These are phyloP conservation scores for Trichoderma sp. DNA, from an alignment of 2,329 filamentous ascomycete species.

Conservation along the genomic window DNA sequence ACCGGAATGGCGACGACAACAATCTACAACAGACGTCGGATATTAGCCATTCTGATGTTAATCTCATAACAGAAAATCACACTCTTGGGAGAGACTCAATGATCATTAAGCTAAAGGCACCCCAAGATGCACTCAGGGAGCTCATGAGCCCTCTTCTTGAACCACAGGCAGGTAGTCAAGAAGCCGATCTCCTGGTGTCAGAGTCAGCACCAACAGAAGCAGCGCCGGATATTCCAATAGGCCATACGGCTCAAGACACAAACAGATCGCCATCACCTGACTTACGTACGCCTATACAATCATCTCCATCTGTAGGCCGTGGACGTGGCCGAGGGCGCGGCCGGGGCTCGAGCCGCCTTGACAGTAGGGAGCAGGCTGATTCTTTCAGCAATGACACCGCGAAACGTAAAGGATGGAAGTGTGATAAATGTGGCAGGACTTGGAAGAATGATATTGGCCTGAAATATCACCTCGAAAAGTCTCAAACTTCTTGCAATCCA, in stretches of 20 bases:
- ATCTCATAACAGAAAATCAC: background rate
- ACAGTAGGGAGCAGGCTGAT: conserved; percentile 13
- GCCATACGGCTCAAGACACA: background rate
- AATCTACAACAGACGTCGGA: background rate
- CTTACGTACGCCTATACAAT: background rate
- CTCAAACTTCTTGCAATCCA: conserved; percentile 53
- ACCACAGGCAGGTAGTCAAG: background rate
- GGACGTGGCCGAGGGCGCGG: conserved; percentile 20
- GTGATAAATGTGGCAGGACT: conserved; percentile 50
- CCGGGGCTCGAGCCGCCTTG: background rate
- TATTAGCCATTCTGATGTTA: background rate
- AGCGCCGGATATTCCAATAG: background rate
- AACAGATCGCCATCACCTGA: background rate
- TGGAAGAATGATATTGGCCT: conserved; percentile 60
- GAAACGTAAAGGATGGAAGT: conserved; percentile 39
- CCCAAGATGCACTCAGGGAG: background rate
- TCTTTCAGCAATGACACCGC: conserved; percentile 20
- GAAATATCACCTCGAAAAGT: conserved; percentile 57
- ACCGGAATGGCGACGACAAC: background rate
- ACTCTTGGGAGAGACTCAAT: background rate
- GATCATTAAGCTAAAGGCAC: background rate
- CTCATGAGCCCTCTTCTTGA: background rate
- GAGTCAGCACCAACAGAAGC: background rate
- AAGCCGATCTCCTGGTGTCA: background rate
- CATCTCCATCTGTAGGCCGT: background rate